phyloP scores from a whole-genome alignment of 2,329 filamentous ascomycete species.

The Epichloe elymi region DNA sequence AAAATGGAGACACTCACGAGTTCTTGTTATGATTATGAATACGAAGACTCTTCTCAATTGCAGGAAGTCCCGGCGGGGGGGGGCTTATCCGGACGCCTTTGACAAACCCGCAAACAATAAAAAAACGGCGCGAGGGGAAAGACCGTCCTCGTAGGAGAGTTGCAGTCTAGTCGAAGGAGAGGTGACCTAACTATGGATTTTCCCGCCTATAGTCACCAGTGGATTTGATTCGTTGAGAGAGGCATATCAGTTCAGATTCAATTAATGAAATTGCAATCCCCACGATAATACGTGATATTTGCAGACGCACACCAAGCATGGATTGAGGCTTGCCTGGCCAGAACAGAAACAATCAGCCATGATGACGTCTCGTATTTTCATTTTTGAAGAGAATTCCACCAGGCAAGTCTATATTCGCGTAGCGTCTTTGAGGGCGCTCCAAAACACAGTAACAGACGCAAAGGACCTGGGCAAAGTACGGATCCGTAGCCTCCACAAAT shows the following conservation, averaged over 20 bases:
- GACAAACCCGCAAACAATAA: not conserved
- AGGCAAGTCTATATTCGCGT: not conserved
- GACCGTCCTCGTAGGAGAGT: not conserved
- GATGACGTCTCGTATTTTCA: not conserved
- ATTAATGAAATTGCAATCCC: not conserved
- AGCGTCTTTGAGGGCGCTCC: too few species aligned
- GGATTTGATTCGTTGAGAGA: not conserved
- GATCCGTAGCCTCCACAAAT: too few species aligned
- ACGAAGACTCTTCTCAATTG: not conserved
- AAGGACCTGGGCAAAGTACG: too few species aligned
- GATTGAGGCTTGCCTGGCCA: too few species aligned
- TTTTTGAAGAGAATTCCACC: not conserved
- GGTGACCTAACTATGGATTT: not conserved
- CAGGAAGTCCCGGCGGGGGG: not conserved
- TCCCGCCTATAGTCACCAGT: not conserved
- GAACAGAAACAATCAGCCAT: not conserved
- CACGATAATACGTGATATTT: too few species aligned
- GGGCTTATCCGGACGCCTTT: not conserved
- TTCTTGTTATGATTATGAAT: conserved; percentile 4
- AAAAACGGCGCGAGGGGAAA: not conserved
- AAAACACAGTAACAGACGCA: too few species aligned
- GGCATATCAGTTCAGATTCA: not conserved
- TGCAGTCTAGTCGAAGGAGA: not conserved
- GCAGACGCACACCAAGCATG: too few species aligned
- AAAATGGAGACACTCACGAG: not conserved